Base-by-base conservation (phyloP, 495 filamentous ascomycete genomes). In the Achaetomiella virescens region DNA sequence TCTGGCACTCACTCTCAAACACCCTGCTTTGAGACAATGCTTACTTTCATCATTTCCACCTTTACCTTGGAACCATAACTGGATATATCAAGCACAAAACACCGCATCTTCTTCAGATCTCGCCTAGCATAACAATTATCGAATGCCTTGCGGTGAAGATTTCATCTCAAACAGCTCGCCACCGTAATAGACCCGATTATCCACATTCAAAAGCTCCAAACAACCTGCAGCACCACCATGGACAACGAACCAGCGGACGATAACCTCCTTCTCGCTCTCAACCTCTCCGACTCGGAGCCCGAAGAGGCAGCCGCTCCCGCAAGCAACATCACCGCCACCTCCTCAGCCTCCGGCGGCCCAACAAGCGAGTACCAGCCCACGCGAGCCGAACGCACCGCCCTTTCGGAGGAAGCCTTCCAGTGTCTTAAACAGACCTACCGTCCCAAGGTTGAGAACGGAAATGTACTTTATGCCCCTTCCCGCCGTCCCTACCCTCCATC, bases 391-490 rank as follows among this genome's bases (percentile, higher is more conserved):
- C 61, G 74, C 31, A 76, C 63, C 2, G 74, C 72, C 14, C 73
- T 78, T 41, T 74, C 75, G 0, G 72, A 79, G 31, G 60, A 59
- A 0, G 71, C 72, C 1, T 79, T 76, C 43, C 71, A 68, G 37
- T 58, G 54, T 0, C 65, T 79, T 1, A 69, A 68, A 50, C 61
- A 54, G 6, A 59, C 54, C 0, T 79, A 79, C 24, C 40, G 48
- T 0, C 66, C 67, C 5, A 77, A 77, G 43, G 51, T 77, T 10
- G 75, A 79, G 45, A 75, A 77, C 51, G 76, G 76, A 40, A 68
- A 77, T 52, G 76, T 76, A 66, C 1, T 57, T 51, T 20, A 14
- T 7, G 3, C 37, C 40, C 36, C 17, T 20, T 20, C 6, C 22
- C 14, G 6, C 2, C 25, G 1, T 18, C 10, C 36, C 4, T 17